Base-by-base conservation (phyloP, 768 basidiomycete genomes). In the Lyophyllum atratum region DNA sequence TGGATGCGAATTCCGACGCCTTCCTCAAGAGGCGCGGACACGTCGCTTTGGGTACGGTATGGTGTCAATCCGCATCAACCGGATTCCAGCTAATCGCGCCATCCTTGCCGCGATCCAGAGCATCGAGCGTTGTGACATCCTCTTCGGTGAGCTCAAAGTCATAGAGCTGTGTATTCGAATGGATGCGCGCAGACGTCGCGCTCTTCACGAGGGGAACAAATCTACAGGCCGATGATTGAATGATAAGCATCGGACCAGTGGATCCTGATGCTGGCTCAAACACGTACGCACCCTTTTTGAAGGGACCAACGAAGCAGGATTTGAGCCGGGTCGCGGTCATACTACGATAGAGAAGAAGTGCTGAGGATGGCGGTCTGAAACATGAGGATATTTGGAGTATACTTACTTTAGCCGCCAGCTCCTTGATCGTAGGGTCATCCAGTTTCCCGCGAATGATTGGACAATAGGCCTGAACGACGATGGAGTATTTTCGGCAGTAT, bases 281-380 rank as follows among this genome's bases (percentile, higher is more conserved):
- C 19, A 17, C 26, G 26, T 17, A 73, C 82, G 48, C 63, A 90
- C 90, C 86, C 86, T 66, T 81, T 84, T 69, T 97, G 95, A 34
- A 98, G 74, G 26, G 93, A 95, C 92, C 94, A 97, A 22, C 95
- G 84, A 54, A 97, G 74, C 15, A 97, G 80, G 44, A 96, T 77
- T 65, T 97, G 95, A 17, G 93, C 86, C 4, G 83, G 81, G 40
- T 86, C 83, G 53, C 84, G 82, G 40, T 72, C 70, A 61, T 85
- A 70, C 87, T 92, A 58, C 21, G 8, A 37, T 47, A 14, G 19
- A 31, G 15, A 24, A 26, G 51, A 21, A 33, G 12, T 22, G 43
- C 25, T 15, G 28, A 50, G 21, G 28, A 21, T n/a, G 44, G 51
- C 8, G 45, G 25, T 22, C 25, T 48, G 15, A 40, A 53, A 9